phyloP scores from a whole-genome alignment of 331 rosid species.

The Spiraea crenata region DNA sequence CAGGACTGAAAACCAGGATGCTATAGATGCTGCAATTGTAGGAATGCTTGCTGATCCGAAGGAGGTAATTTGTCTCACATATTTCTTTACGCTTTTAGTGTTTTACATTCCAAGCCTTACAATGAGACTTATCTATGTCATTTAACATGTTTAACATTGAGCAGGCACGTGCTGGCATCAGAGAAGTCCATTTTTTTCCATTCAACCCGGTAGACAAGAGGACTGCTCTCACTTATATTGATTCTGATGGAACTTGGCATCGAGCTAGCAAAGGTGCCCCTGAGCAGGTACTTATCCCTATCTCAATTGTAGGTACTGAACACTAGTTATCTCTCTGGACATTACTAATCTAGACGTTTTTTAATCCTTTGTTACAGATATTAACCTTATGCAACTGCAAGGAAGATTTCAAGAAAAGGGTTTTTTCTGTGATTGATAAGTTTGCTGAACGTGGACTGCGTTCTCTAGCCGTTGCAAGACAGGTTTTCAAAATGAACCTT shows the following conservation, averaged over 20 bases:
- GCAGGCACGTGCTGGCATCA: conserved; percentile 93
- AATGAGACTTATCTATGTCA: not conserved
- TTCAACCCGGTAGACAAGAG: conserved; percentile 98
- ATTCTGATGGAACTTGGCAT: conserved; percentile 85
- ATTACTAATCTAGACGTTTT: conserved; percentile 16
- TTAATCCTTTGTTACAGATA: conserved; percentile 47
- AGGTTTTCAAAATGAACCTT: conserved; percentile 49
- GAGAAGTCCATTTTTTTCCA: conserved; percentile 91
- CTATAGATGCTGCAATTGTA: conserved; percentile 95
- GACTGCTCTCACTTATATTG: conserved; percentile 94
- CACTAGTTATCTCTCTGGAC: conserved; percentile 5
- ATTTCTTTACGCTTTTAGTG: not conserved
- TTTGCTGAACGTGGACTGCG: conserved; percentile 99
- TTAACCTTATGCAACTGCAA: conserved; percentile 84
- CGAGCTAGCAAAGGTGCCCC: conserved; percentile 98
- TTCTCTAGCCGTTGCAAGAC: conserved; percentile 92
- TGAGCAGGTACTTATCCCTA: conserved; percentile 67
- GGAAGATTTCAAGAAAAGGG: conserved; percentile 79
- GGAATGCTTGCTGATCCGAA: conserved; percentile 99
- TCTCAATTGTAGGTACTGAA: not conserved
- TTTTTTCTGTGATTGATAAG: conserved; percentile 73
- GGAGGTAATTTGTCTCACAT: conserved; percentile 51
- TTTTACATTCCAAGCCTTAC: not conserved
- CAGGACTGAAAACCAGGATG: conserved; percentile 97
- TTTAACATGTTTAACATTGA: conserved; percentile 9